Evolutionary conservation across 768 basidiomycete genomes (phyloP), one percentile per base, ranked within the genome.

Genomic region (Tephrocybe sp.): DNA sequence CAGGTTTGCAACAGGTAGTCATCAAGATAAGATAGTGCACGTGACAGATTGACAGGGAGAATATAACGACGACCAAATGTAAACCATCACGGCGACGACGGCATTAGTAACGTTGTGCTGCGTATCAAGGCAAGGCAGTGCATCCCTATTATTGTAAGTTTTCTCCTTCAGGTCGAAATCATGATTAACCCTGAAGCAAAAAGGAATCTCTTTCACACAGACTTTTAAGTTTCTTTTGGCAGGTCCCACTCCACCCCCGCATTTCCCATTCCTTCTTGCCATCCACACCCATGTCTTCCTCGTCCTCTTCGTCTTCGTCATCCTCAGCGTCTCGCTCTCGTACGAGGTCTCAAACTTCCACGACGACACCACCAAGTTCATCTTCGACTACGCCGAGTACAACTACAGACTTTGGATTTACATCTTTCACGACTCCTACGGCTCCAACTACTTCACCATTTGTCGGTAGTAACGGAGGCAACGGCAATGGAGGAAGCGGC

Each of bases 61-160:
- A n/a, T n/a, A n/a, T n/a, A n/a, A n/a, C n/a, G n/a, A n/a, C n/a
- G n/a, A 45, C 12, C 22, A 42, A 16, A n/a, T n/a, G 41, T 13
- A 13, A 44, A 33, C 18, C n/a, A 44, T 25, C 2, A 46, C 45
- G 25, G 19, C 45, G 37, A 42, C 33, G 33, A 42, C 16, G 39
- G n/a, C 40, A n/a, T n/a, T n/a, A n/a, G n/a, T n/a, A n/a, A n/a
- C n/a, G n/a, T n/a, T n/a, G n/a, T n/a, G n/a, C n/a, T n/a, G n/a
- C n/a, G n/a, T n/a, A n/a, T n/a, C n/a, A n/a, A n/a, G n/a, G 16
- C 9, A 6, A 23, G 40, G 47, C 47, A 49, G 48, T 49, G 30
- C 18, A 21, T 10, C 3, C 15, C 15, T 31, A 38, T 29, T 47
- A 10, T 29, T 4, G 5, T 36, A 11, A 6, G 10, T 5, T 47